phyloP scores from a whole-genome alignment of 2,329 filamentous ascomycete genomes.

The Cladosporium halotolerans region DNA sequence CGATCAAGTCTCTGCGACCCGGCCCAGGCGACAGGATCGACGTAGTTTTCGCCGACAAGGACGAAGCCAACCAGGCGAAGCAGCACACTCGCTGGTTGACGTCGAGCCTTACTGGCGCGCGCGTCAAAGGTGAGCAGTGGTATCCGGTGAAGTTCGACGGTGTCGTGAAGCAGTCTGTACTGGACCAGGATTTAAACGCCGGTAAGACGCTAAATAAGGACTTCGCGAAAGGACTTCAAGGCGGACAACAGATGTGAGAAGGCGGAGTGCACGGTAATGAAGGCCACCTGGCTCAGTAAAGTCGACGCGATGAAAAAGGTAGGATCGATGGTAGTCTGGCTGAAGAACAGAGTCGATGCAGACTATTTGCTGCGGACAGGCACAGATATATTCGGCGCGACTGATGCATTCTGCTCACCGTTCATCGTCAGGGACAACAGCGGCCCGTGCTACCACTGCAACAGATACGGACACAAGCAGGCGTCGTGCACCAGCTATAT shows the following conservation, averaged over 20 bases:
- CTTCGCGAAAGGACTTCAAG: not conserved
- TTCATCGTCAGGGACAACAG: not conserved
- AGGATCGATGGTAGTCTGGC: not conserved
- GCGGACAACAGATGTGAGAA: not conserved
- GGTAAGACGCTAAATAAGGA: not conserved
- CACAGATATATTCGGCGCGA: not conserved
- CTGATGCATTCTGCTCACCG: not conserved
- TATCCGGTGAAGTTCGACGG: slow-evolving; percentile 6
- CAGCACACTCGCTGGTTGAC: not conserved
- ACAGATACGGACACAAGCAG: slow-evolving; percentile 4
- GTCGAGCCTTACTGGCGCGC: not conserved
- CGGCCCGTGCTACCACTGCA: not conserved
- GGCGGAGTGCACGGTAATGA: not conserved
- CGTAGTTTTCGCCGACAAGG: not conserved
- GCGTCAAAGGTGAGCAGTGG: slow-evolving; percentile 8
- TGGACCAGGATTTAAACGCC: not conserved
- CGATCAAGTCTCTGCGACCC: not conserved
- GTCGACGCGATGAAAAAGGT: not conserved
- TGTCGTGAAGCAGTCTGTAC: not conserved
- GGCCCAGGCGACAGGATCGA: not conserved
- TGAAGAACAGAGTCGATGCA: not conserved
- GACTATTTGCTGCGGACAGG: not conserved
- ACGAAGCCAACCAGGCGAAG: not conserved
- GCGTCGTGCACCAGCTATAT: not conserved
- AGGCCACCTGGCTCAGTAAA: not conserved